Conservation (phyloP, 1,284 basidiomycete species). For the Pseudozyma hubeiensis region DNA sequence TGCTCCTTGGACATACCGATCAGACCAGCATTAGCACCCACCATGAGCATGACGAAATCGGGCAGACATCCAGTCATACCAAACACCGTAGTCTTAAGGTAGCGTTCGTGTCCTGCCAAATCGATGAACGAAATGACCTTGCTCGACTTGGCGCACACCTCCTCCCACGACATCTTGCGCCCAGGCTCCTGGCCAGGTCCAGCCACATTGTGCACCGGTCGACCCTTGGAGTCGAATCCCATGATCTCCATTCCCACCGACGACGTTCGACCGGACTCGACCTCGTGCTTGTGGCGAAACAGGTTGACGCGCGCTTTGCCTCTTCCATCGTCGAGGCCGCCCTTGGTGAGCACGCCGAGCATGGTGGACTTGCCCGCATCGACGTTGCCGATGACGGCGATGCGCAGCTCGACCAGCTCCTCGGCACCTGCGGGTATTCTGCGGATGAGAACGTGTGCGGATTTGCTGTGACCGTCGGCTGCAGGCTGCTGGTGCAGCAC, state of each 20-base stretch:
- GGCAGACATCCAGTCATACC: constrained; percentile 93
- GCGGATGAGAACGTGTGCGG: constrained; percentile 50
- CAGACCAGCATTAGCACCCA: constrained; percentile 91
- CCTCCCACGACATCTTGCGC: constrained; percentile 78
- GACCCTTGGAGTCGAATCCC: constrained; percentile 62
- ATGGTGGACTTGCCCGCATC: constrained; percentile 91
- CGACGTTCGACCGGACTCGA: constrained; percentile 93
- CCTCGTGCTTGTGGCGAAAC: constrained; percentile 96
- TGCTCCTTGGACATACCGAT: constrained; percentile 97
- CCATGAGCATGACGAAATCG: constrained; percentile 94
- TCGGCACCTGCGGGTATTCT: constrained; percentile 62
- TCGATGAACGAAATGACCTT: constrained; percentile 93
- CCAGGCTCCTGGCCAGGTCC: constrained; percentile 45
- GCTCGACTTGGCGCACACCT: constrained; percentile 88
- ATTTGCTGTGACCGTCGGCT: constrained; percentile 18
- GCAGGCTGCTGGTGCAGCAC: constrained; percentile 38
- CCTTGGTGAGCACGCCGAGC: constrained; percentile 80
- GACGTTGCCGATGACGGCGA: constrained; percentile 91
- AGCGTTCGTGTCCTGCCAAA: constrained; percentile 67
- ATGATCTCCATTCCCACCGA: constrained; percentile 93
- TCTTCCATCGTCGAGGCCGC: constrained; percentile 91
- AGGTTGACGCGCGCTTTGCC: constrained; percentile 90
- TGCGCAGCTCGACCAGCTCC: constrained; percentile 80
- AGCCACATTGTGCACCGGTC: constrained; percentile 43
- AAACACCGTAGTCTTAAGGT: constrained; percentile 88